phyloP scores from a whole-genome alignment of 2,329 filamentous ascomycete genomes.

The Apiospora aurea region DNA sequence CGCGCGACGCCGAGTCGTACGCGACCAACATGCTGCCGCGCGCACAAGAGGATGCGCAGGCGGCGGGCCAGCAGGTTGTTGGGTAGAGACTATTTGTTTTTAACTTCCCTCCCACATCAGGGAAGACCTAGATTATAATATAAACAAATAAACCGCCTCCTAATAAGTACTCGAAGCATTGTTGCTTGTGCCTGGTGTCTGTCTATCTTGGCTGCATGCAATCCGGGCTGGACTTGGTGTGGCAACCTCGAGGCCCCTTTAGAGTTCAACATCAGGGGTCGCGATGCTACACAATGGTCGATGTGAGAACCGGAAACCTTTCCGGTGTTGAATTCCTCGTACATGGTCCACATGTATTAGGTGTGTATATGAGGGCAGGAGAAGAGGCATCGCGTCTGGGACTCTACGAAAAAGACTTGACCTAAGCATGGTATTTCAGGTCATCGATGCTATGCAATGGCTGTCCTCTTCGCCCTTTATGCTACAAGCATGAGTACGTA shows the following conservation, averaged over 20 bases:
- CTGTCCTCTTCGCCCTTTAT: constrained; percentile 1
- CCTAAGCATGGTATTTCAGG: constrained; percentile 1
- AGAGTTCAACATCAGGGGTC: neutral
- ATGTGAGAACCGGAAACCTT: no score
- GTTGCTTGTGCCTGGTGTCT: neutral
- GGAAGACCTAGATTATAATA: neutral
- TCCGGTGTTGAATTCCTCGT: neutral
- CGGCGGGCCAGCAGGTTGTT: neutral
- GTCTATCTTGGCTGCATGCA: no score
- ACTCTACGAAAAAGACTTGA: neutral
- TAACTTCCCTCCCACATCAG: neutral
- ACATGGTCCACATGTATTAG: no score
- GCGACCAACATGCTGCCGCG: constrained; percentile 53
- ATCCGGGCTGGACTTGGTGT: neutral
- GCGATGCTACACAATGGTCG: no score
- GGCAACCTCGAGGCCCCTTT: neutral
- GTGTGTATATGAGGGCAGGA: no score
- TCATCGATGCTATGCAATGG: constrained; percentile 15
- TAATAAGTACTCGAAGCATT: neutral
- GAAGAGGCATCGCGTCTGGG: neutral
- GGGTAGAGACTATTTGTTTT: constrained; percentile 34
- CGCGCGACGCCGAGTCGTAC: constrained; percentile 70
- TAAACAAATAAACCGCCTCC: no score
- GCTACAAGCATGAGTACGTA: constrained; percentile 14
- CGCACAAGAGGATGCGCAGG: constrained; percentile 23